A percentile compares a stretch with the other conserved stretches of the same genome.
Evolutionary conservation across 179 eudicot species (phyloP).

Genomic region (Nepenthes alata): DNA sequence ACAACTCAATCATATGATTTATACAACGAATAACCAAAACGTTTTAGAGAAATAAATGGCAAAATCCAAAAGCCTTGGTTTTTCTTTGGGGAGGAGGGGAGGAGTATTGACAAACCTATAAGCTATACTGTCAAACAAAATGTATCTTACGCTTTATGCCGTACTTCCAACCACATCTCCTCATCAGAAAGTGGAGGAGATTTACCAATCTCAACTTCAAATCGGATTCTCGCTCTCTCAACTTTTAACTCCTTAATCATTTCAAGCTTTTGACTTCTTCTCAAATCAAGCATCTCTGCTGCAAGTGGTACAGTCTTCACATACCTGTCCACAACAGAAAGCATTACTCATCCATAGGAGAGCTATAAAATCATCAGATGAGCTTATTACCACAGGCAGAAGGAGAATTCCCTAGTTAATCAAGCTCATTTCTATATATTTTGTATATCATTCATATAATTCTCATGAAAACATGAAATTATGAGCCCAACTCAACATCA

Average conservation of each 20-base stretch:
- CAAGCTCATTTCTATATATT: no score
- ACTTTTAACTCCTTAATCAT: slow-evolving; percentile 60
- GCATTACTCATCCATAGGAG: background rate
- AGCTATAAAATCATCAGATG: background rate
- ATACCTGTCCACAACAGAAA: slow-evolving; percentile 47
- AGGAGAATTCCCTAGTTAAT: background rate
- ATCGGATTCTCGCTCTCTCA: slow-evolving; percentile 59
- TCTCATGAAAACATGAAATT: no score
- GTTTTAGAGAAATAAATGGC: no score
- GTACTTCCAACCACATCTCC: slow-evolving; percentile 71
- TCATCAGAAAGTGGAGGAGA: slow-evolving; percentile 88
- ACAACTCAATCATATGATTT: no score
- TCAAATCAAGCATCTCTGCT: slow-evolving; percentile 77
- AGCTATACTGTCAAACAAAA: background rate
- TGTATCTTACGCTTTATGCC: slow-evolving; percentile 72
- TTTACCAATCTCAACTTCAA: slow-evolving; percentile 96
- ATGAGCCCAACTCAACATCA: no score
- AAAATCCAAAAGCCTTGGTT: no score
- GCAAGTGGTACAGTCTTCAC: slow-evolving; percentile 97
- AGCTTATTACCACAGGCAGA: background rate
- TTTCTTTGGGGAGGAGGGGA: no score
- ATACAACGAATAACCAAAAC: no score
- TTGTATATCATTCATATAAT: no score
- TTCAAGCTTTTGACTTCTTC: slow-evolving; percentile 72
- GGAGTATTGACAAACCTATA: no score